Base-by-base conservation (phyloP, 2,329 filamentous ascomycete species). In the Fusarium begoniae region DNA sequence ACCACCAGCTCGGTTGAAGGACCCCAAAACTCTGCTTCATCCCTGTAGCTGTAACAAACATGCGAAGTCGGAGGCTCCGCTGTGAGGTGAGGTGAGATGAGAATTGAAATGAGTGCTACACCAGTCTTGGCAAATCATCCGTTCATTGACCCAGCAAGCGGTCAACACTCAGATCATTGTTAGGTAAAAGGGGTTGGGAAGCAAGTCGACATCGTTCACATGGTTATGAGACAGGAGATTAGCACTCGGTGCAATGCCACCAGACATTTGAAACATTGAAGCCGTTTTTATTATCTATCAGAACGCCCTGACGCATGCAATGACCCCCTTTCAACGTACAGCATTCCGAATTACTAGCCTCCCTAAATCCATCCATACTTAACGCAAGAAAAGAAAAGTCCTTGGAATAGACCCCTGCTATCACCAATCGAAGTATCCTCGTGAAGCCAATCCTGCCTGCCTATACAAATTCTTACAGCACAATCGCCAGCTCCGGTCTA, bases 401-500 rank as follows among this genome's bases (percentile, higher is more conserved):
- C 53, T 62, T 73, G 66, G 55, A 53, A 53, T 44, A 59, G 68
- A 61, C 57, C 73, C 62, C 70, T 66, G 50, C 53, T 63, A 37
- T 59, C 50, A 47, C 59, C 45, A 54, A 32, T 44, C 10, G 41
- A 44, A 38, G 38, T 43, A 62, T 59, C 69, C 37, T 73, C 57
- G 55, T 62, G 63, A 68, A 61, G 66, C 51, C 50, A 48, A 59
- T 60, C 37, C 44, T 47, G 50, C 51, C 50, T 58, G 63, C 66
- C n/a, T 47, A 37, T 66, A 51, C 43, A 44, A 74, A 70, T 37
- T 74, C 71, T 87, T 87, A 97, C 81, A 97, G 86, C 77, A 97
- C 89, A 82, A 98, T 96, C 15, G 90, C 91, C 82, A 98, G 82
- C 84, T 98, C 95, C 47, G 92, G 90, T 79, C 95, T 88, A 78